Conservation (phyloP, 352 stramenopile species). For the Phytophthora tubulina region DNA sequence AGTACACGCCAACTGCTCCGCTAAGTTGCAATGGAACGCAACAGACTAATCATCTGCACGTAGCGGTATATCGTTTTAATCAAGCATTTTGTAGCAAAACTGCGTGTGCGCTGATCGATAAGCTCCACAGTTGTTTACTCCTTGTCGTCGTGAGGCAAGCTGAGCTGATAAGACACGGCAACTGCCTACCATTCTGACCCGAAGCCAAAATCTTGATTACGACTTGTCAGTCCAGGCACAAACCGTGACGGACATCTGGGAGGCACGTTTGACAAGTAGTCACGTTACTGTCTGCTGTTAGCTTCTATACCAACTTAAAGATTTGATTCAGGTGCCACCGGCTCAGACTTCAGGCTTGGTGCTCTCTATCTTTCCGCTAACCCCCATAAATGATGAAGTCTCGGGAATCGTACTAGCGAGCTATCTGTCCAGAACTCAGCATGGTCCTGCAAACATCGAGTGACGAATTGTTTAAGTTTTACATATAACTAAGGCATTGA, state of each 20-base stretch:
- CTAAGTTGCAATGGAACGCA: neutral
- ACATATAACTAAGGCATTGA: no score
- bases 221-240: no score
- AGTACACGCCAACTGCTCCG: neutral
- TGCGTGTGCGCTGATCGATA: neutral
- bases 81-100: neutral
- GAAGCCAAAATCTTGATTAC: neutral
- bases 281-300: neutral
- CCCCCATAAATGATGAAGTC: no score
- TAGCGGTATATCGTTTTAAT: neutral
- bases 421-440: no score
- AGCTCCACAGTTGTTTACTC: neutral
- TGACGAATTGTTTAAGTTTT: no score
- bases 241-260: neutral
- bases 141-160: neutral
- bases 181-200: conserved; percentile 20
- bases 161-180: conserved; percentile 27
- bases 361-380: no score
- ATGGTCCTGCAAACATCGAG: no score
- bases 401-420: no score
- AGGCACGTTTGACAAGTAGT: neutral
- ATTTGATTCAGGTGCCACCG: no score
- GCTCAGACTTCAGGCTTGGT: no score
- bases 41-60: neutral
- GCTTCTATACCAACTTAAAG: conserved; percentile 3